Evolutionary conservation across 805 yeast genomes (phyloP), one percentile per base, ranked within the genome.

Genomic region (Saturnispora silvae): DNA sequence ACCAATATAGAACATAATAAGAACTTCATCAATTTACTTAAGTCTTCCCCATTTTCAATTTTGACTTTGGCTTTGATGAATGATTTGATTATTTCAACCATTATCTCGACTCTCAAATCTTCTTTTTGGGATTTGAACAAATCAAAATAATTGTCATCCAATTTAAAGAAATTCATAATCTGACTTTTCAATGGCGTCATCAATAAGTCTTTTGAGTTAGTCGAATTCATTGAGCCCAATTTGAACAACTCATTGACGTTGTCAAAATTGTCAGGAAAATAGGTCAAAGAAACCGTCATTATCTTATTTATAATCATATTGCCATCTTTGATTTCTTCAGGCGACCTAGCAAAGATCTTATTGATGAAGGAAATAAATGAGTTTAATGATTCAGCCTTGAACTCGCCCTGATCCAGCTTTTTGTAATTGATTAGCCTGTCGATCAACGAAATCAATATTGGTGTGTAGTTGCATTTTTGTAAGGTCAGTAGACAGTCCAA

Each of bases 381-480:
- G 26, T 66, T 67, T 51, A 86, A 83, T 25, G 83, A 54, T 4
- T 37, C 43, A 25, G 44, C 42, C 14, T 20, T 18, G 22, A 29
- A 29, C 18, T 40, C 30, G 33, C 35, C 28, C 11, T 44, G 38
- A 37, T 64, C 67, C 34, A 74, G 56, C 31, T 57, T 57, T 28
- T 68, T 68, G 52, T 65, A 79, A 27, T 65, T 67, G 6, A 80
- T 65, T 38, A 83, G 66, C 42, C 96, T 68, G 31, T 80, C 78
- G 37, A 89, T 75, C 51, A 92, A 64, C 1, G 87, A 72, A 13
- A 75, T 59, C 22, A 87, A 64, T 23, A 87, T 69, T 39, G 72
- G 77, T 30, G 76, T 70, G 38, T 81, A 67, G 31, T 75, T 68
- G n/a, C 84, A 81, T 32, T 70, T 66, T 1, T 92, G 86, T 42